Evolutionary conservation across 495 filamentous ascomycete genomes (phyloP).

Genomic region (Daldinia decipiens): DNA sequence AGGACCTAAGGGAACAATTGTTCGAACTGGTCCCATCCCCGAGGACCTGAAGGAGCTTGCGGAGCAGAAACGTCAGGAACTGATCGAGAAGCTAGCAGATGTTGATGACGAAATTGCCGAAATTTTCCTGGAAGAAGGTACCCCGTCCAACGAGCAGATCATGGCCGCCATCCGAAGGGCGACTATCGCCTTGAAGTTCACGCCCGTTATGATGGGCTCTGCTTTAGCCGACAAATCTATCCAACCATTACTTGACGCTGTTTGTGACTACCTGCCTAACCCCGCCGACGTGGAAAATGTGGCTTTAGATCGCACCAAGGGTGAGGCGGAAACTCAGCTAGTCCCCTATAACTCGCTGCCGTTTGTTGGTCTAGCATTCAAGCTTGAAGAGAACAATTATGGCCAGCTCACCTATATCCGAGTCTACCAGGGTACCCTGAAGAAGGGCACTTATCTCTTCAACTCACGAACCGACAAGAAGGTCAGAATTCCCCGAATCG

Average conservation of each 20-base stretch:
- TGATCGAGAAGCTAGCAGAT: conserved; percentile 96
- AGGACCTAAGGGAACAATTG: conserved; percentile 76
- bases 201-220: conserved; percentile 95
- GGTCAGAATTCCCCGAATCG: conserved; percentile 95
- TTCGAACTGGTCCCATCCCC: conserved; percentile 81
- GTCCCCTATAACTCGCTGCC: conserved; percentile 92
- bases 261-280: conserved; percentile 96
- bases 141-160: conserved; percentile 80
- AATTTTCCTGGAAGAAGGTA: conserved; percentile 87
- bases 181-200: conserved; percentile 90
- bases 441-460: conserved; percentile 88
- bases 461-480: conserved; percentile 96
- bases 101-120: conserved; percentile 99
- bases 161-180: conserved; percentile 89
- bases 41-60: conserved; percentile 76
- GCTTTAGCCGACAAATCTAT: conserved; percentile 94
- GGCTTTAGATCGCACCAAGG: conserved; percentile 82
- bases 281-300: conserved; percentile 89
- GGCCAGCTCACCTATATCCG: conserved; percentile 98
- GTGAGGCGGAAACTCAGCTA: conserved; percentile 83
- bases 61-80: conserved; percentile 79
- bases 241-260: conserved; percentile 96
- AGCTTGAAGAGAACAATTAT: conserved; percentile 98
- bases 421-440: conserved; percentile 93
- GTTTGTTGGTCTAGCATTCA: conserved; percentile 97